Percentiles rank a stretch among this genome's conserved stretches.
phyloP scores from a whole-genome alignment of 2,329 filamentous ascomycete genomes.

The Fusarium guadeloupense region DNA sequence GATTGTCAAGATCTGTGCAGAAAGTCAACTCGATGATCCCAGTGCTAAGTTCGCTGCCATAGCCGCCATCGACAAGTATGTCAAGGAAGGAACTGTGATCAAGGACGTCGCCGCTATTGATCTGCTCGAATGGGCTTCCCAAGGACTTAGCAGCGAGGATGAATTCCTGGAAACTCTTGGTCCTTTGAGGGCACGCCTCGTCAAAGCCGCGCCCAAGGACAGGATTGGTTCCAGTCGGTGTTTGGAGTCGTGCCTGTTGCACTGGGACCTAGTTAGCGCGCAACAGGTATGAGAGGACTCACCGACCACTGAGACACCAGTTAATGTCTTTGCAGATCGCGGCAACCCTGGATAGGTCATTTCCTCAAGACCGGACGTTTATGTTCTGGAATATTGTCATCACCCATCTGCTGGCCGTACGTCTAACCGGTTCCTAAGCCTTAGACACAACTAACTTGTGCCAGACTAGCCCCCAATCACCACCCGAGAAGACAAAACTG shows the following conservation, averaged over 20 bases:
- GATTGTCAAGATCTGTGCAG: conserved; percentile 60
- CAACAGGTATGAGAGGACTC: conserved; percentile 57
- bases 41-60: conserved; percentile 56
- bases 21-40: conserved; percentile 62
- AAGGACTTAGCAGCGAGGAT: conserved; percentile 49
- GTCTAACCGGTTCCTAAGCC: conserved; percentile 24
- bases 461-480: conserved; percentile 58
- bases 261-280: conserved; percentile 65
- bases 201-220: conserved; percentile 62
- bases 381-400: conserved; percentile 66
- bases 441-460: conserved; percentile 6
- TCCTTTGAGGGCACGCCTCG: conserved; percentile 58
- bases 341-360: conserved; percentile 61
- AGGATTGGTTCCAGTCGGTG: conserved; percentile 54
- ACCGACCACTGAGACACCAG: too few species aligned
- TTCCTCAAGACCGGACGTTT: conserved; percentile 57
- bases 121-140: conserved; percentile 64
- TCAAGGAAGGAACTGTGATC: conserved; percentile 57
- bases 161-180: conserved; percentile 61
- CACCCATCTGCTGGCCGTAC: conserved; percentile 63
- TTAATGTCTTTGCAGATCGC: conserved; percentile 55
- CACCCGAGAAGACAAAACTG: conserved; percentile 59
- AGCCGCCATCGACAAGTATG: conserved; percentile 55
- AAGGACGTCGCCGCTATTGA: conserved; percentile 62
- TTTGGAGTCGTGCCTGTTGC: conserved; percentile 61